A percentile compares a stretch with the other conserved stretches of the same genome.
phyloP scores from a whole-genome alignment of 179 eudicot genomes.

The Patellifolia procumbens region DNA sequence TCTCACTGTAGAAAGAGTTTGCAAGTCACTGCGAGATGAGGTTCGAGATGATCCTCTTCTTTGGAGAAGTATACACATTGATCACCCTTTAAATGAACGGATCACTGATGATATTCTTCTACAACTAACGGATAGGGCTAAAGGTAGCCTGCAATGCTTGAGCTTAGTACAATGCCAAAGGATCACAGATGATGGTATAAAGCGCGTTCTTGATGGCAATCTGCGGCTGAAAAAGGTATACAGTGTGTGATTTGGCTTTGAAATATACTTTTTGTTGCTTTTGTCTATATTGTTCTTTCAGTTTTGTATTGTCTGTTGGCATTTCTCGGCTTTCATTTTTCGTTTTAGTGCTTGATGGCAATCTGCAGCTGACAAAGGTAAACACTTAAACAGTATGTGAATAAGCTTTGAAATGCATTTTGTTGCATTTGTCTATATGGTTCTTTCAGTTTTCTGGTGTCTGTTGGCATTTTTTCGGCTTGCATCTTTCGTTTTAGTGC shows the following conservation, averaged over 20 bases:
- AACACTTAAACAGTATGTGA: slow-evolving; percentile 23
- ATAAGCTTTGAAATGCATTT: background rate
- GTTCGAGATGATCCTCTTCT: slow-evolving; percentile 67
- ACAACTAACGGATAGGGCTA: slow-evolving; percentile 62
- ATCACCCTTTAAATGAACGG: slow-evolving; percentile 53
- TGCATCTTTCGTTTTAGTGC: slow-evolving; percentile 27
- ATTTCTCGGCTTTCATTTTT: background rate
- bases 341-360: slow-evolving; percentile 54
- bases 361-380: slow-evolving; percentile 71
- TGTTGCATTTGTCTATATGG: background rate
- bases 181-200: slow-evolving; percentile 75
- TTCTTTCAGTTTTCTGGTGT: background rate
- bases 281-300: background rate
- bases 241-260: background rate
- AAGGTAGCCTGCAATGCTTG: slow-evolving; percentile 70
- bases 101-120: slow-evolving; percentile 69
- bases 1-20: slow-evolving; percentile 68
- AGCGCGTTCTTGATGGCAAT: slow-evolving; percentile 56
- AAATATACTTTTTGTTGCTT: background rate
- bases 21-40: slow-evolving; percentile 54
- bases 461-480: background rate
- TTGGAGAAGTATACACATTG: slow-evolving; percentile 71
- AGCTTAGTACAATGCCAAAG: slow-evolving; percentile 65
- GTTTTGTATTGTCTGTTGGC: background rate
- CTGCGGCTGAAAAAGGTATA: slow-evolving; percentile 70